Conservation (phyloP, 78 protist species). For the Dictyostelium capitatum region DNA sequence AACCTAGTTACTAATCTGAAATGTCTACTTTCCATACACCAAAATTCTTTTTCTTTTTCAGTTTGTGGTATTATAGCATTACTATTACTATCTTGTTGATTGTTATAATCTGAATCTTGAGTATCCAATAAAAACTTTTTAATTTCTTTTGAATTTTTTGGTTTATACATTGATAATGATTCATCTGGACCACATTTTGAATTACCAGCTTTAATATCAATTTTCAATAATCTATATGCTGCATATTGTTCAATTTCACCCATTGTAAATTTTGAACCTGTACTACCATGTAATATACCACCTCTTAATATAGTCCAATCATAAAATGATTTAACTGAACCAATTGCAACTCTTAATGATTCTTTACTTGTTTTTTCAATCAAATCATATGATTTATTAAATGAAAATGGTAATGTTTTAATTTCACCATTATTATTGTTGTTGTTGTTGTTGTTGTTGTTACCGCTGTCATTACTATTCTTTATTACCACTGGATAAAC, state of each 20-base stretch:
- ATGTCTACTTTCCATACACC: conserved; percentile 50
- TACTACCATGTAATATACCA: conserved; percentile 15
- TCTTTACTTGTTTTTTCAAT: not conserved
- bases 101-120: not conserved
- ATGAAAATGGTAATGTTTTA: not conserved
- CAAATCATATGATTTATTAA: not conserved
- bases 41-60: conserved; percentile 3
- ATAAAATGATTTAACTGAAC: conserved; percentile 13
- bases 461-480: not conserved
- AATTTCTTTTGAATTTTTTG: conserved; percentile 33
- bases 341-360: not conserved
- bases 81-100: not conserved
- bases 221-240: conserved; percentile 20
- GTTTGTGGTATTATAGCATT: not conserved
- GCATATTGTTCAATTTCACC: conserved; percentile 52
- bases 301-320: conserved; percentile 75
- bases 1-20: conserved; percentile 39
- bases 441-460: not conserved
- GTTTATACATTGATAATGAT: not conserved
- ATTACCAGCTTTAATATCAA: not conserved
- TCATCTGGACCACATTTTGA: not conserved
- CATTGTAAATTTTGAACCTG: conserved; percentile 21
- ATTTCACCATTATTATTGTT: not conserved
- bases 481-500: conserved; percentile 43
- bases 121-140: conserved; percentile 24